These are phyloP conservation scores for Darksidea phi DNA, from an alignment of 495 filamentous ascomycete species.

Conservation along the genomic window DNA sequence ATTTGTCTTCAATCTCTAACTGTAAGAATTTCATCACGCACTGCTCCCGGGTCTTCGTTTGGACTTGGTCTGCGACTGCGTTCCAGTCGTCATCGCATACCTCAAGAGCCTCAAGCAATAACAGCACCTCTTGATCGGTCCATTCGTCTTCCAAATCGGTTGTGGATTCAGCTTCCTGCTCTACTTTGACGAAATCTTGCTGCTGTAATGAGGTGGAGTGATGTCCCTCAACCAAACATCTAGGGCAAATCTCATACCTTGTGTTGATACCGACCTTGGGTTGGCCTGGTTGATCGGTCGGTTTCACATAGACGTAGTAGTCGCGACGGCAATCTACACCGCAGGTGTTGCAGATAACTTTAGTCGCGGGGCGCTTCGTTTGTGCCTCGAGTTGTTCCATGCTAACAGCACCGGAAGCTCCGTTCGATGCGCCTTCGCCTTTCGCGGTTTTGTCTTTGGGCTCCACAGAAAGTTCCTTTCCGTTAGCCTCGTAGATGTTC, in stretches of 20 bases:
- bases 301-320: constrained; percentile 80
- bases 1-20: constrained; percentile 48
- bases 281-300: constrained; percentile 55
- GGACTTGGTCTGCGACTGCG: constrained; percentile 84
- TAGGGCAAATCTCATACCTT: constrained; percentile 85
- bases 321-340: constrained; percentile 89
- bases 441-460: constrained; percentile 62
- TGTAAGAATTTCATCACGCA: constrained; percentile 95
- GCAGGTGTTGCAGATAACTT: constrained; percentile 82
- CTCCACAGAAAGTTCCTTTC: constrained; percentile 67
- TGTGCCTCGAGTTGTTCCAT: constrained; percentile 61
- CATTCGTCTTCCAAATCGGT: constrained; percentile 79
- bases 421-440: constrained; percentile 65
- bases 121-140: constrained; percentile 82
- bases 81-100: constrained; percentile 94
- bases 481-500: constrained; percentile 91
- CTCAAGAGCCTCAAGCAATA: constrained; percentile 86
- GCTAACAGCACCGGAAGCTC: constrained; percentile 47
- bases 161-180: constrained; percentile 74
- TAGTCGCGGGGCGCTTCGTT: constrained; percentile 63
- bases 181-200: constrained; percentile 79
- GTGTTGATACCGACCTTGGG: constrained; percentile 55
- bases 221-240: constrained; percentile 78
- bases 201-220: constrained; percentile 71
- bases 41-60: constrained; percentile 88